Conservation (phyloP, 352 stramenopile species). For the Globisporangium polare region DNA sequence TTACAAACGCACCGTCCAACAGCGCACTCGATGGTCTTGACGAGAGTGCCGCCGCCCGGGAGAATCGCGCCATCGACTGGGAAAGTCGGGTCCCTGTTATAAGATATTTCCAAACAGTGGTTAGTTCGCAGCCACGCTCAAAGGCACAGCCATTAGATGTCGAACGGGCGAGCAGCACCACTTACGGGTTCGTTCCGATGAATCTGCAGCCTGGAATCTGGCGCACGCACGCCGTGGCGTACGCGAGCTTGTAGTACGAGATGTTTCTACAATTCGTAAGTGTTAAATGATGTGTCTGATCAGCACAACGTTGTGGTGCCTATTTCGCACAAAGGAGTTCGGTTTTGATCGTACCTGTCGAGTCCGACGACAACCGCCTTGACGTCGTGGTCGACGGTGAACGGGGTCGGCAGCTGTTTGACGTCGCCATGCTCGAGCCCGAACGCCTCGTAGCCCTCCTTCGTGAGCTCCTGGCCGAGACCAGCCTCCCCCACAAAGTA, state of each 20-base stretch:
- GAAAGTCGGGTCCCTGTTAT: conserved; percentile 64
- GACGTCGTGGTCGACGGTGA: conserved; percentile 64
- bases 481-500: conserved; percentile 82
- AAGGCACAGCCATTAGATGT: not conserved
- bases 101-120: not conserved
- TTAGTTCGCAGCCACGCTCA: not conserved
- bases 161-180: not conserved
- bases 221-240: conserved; percentile 65
- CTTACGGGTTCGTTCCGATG: conserved; percentile 80
- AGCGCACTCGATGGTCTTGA: conserved; percentile 63
- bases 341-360: conserved; percentile 37
- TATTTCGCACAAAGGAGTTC: not conserved
- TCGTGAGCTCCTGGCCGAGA: conserved; percentile 57
- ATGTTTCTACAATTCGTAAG: conserved; percentile 38
- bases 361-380: conserved; percentile 79
- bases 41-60: conserved; percentile 61
- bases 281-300: not conserved
- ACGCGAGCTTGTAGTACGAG: conserved; percentile 85
- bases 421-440: conserved; percentile 65
- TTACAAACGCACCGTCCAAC: conserved; percentile 51
- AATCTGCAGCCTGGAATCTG: conserved; percentile 75
- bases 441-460: conserved; percentile 64
- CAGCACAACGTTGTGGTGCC: not conserved
- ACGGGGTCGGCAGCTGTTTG: conserved; percentile 63
- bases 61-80: conserved; percentile 69